Conservation (phyloP, 2,329 filamentous ascomycete species). For the Calonectria hawksworthii region DNA sequence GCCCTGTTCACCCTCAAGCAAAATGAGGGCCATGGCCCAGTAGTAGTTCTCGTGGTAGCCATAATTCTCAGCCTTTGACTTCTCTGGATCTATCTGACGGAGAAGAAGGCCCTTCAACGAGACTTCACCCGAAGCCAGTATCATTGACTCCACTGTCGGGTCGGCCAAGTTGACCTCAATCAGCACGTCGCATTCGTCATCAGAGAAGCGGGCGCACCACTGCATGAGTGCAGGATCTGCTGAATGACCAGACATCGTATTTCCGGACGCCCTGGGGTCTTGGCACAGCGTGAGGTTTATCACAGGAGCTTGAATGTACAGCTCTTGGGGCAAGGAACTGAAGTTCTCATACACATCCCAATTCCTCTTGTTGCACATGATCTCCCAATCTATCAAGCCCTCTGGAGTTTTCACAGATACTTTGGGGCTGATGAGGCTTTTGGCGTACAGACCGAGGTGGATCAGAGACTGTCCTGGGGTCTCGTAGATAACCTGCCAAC, state of each 20-base stretch:
- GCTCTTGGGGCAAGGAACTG: conserved; percentile 13
- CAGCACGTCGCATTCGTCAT: conserved; percentile 17
- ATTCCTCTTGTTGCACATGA: neutral
- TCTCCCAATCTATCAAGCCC: neutral
- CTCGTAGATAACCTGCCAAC: conserved; percentile 21
- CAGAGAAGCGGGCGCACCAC: conserved; percentile 17
- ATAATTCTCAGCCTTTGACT: neutral
- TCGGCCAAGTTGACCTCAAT: conserved; percentile 23
- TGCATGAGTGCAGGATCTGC: neutral
- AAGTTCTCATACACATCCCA: neutral
- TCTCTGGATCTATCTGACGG: conserved; percentile 7
- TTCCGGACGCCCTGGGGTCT: neutral
- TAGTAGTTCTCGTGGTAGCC: neutral
- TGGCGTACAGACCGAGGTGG: neutral
- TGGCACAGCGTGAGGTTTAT: neutral
- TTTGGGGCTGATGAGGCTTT: neutral
- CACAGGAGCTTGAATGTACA: conserved; percentile 12
- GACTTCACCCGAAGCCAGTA: neutral
- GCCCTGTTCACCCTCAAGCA: neutral
- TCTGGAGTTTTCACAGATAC: neutral
- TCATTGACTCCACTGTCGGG: neutral
- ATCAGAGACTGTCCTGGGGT: neutral
- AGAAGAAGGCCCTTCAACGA: conserved; percentile 19
- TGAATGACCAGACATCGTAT: neutral
- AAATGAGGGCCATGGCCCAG: conserved; percentile 20